Conservation (phyloP, 2,329 filamentous ascomycete genomes). For the Paecilomyces formosus region DNA sequence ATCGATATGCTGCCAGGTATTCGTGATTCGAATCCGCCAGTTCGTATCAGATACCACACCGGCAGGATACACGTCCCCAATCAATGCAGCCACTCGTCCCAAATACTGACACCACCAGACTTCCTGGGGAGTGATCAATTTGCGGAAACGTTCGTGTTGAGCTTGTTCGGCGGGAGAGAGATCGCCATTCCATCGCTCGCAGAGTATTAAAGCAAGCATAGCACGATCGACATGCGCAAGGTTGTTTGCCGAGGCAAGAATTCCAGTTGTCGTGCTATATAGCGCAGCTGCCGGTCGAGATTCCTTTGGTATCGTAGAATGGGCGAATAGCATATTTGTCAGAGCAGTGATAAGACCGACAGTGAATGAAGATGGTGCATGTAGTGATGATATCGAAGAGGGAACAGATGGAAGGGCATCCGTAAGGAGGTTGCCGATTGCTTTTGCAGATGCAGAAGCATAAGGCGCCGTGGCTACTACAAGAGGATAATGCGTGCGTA, state of each 20-base stretch:
- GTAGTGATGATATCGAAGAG: slow-evolving; percentile 11
- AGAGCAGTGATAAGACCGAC: slow-evolving; percentile 47
- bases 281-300: slow-evolving; percentile 59
- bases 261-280: slow-evolving; percentile 62
- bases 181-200: slow-evolving; percentile 65
- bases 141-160: slow-evolving; percentile 48
- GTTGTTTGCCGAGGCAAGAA: slow-evolving; percentile 62
- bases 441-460: slow-evolving; percentile 40
- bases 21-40: slow-evolving; percentile 33
- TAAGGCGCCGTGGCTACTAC: slow-evolving; percentile 52
- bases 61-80: slow-evolving; percentile 55
- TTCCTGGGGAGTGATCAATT: slow-evolving; percentile 46
- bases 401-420: slow-evolving; percentile 36
- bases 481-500: slow-evolving; percentile 62
- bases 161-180: slow-evolving; percentile 51
- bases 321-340: slow-evolving; percentile 51
- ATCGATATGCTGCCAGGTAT: slow-evolving; percentile 35
- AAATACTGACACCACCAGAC: slow-evolving; percentile 61
- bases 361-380: slow-evolving; percentile 37
- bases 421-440: slow-evolving; percentile 43
- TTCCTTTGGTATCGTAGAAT: slow-evolving; percentile 46
- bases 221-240: slow-evolving; percentile 66
- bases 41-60: slow-evolving; percentile 32
- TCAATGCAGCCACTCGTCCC: slow-evolving; percentile 51
- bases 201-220: slow-evolving; percentile 62